These are phyloP conservation scores for Pestalotiopsis sp. DNA, from an alignment of 2,329 filamentous ascomycete genomes.

Conservation along the genomic window DNA sequence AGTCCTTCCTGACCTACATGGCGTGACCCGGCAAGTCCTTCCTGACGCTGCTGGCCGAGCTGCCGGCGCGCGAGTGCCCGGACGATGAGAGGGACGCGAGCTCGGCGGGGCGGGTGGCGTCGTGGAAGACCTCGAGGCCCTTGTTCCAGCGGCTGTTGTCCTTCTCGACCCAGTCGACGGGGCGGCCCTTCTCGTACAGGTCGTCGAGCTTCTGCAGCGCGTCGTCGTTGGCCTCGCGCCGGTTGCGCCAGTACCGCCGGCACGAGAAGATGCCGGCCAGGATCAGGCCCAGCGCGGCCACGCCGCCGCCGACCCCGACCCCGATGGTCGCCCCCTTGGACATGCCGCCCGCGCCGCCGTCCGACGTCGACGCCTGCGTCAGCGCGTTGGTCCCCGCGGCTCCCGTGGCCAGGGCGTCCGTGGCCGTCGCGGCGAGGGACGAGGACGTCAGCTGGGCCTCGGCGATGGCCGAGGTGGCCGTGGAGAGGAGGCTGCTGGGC, in stretches of 20 bases:
- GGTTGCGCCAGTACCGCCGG: slow-evolving; percentile 31
- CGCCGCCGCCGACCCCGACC: slow-evolving; percentile 29
- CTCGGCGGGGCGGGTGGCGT: slow-evolving; percentile 6
- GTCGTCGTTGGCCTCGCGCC: slow-evolving; percentile 31
- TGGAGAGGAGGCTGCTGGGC: slow-evolving; percentile 2
- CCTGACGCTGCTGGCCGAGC: neutral
- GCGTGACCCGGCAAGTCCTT: neutral
- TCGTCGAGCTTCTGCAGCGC: slow-evolving; percentile 27
- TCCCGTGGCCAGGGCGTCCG: neutral
- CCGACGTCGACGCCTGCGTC: neutral
- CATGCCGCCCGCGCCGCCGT: slow-evolving; percentile 18
- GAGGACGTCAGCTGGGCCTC: neutral
- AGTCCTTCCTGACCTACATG: neutral
- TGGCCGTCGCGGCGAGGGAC: neutral
- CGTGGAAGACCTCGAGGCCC: slow-evolving; percentile 31
- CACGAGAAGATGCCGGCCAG: slow-evolving; percentile 27
- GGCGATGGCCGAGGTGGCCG: neutral
- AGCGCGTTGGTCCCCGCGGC: neutral
- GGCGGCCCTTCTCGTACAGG: slow-evolving; percentile 32
- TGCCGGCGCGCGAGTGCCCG: neutral
- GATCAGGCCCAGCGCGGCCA: slow-evolving; percentile 28
- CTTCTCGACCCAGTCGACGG: slow-evolving; percentile 24
- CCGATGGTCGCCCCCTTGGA: slow-evolving; percentile 29
- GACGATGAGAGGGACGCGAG: slow-evolving; percentile 2
- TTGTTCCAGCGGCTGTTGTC: slow-evolving; percentile 32